These are phyloP conservation scores for Ogataea ramenticola DNA, from an alignment of 805 yeast species.

Conservation along the genomic window DNA sequence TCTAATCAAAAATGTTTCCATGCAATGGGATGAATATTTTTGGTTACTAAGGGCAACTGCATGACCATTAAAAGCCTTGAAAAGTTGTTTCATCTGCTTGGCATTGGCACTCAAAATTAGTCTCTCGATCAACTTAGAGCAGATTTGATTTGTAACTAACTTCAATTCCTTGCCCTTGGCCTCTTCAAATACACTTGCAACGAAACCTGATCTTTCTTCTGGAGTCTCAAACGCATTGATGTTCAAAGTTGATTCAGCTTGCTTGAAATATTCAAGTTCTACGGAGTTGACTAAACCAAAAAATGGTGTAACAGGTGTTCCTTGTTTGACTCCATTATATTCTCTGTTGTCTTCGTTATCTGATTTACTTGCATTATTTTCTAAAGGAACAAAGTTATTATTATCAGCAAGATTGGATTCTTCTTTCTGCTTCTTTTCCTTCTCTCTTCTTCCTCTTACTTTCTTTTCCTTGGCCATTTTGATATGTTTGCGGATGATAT, in stretches of 20 bases:
- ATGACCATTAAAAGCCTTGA: slow-evolving; percentile 64
- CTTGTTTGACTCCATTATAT: neutral
- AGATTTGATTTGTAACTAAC: slow-evolving; percentile 87
- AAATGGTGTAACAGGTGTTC: slow-evolving; percentile 36
- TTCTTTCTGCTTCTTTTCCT: slow-evolving; percentile 10
- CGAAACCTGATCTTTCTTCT: slow-evolving; percentile 70
- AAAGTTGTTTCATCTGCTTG: slow-evolving; percentile 56
- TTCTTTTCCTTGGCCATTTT: slow-evolving; percentile 8
- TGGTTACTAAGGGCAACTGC: slow-evolving; percentile 74
- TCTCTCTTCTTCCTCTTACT: slow-evolving; percentile 28
- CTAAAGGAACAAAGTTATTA: slow-evolving; percentile 1
- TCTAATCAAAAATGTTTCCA: slow-evolving; percentile 77
- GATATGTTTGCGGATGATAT: neutral
- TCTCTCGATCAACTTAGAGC: slow-evolving; percentile 89
- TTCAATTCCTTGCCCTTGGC: slow-evolving; percentile 84
- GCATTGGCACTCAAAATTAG: slow-evolving; percentile 61
- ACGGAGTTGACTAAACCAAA: slow-evolving; percentile 81
- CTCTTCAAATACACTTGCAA: slow-evolving; percentile 76
- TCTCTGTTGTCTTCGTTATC: slow-evolving; percentile 1
- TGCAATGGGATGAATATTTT: slow-evolving; percentile 88
- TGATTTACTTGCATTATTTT: neutral
- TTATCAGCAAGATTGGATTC: slow-evolving; percentile 3
- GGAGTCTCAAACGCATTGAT: slow-evolving; percentile 67
- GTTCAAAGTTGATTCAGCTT: slow-evolving; percentile 81
- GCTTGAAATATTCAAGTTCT: slow-evolving; percentile 87